Base-by-base conservation (phyloP, 2,329 filamentous ascomycete genomes). In the Arthroderma sp. region DNA sequence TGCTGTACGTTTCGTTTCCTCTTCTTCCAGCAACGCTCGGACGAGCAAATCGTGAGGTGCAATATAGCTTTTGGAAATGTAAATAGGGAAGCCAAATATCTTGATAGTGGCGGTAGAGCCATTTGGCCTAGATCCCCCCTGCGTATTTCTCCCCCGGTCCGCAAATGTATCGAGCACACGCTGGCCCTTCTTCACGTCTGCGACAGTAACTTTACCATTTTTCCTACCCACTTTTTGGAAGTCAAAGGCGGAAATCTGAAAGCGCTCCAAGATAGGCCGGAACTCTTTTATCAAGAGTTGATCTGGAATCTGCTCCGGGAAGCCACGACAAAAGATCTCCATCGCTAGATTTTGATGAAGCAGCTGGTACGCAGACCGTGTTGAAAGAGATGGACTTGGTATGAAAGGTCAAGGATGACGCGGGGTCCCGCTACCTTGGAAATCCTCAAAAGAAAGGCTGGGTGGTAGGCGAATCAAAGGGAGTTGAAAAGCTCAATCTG, bases 251-350 rank as follows among this genome's bases (percentile, higher is more conserved):
- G 58, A 28, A 17, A 67, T 65, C 9, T 58, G 59, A 39, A 66
- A 60, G 8, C 54, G 17, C 2, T 51, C 58, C 6, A 66, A 56
- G 9, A 66, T 57, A 8, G 63, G 61, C 8, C 17, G 59, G 37
- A 67, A 57, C 55, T 65, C 63, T 44, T 54, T 64, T 37, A 53
- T 61, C 38, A 67, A 37, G 43, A 64, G 63, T 15, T 57, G 58
- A 11, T 59, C 54, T 21, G 61, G 59, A 13, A 65, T 54, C 23
- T 63, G 61, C n/a, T 60, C 59, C 4, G 64, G 64, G 23, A 67
- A 53, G 33, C 65, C 65, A 49, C 63, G 61, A 54, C 64, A 65
- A 33, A 65, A 66, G n/a, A 67, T 63, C 33, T 67, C 64, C 63
- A 67, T 67, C 17, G 49, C 21, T 54, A 23, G 33, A 8, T 11